Evolutionary conservation across 2,329 filamentous ascomycete species (phyloP), one percentile per base, ranked within the genome.

Genomic region (Phyllosticta citriasiana): DNA sequence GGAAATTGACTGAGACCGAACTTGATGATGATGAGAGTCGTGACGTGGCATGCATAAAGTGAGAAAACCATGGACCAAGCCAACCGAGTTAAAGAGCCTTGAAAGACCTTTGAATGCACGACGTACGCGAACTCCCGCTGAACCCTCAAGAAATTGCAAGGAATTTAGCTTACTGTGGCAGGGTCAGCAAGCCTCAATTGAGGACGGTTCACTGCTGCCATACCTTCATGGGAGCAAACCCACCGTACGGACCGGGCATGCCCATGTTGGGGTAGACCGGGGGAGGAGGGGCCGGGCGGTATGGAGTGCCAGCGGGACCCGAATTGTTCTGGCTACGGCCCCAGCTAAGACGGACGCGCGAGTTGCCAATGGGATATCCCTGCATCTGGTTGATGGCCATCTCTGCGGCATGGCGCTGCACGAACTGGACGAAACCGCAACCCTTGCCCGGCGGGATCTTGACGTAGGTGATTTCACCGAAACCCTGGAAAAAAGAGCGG

Each of bases 381-480:
- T 99, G 94, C 94, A 99, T 99, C 79, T 99, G 94, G 80, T 99
- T 99, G 84, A 99, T 99, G 68, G 94, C 94, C 94, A 99, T 99
- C 80, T 99, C 94, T 14, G 94, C 94, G 59, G 94, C 94, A 72
- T 99, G 94, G 67, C 94, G 91, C 80, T 99, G 94, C 62, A 99
- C 94, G 70, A 99, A 99, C 78, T 99, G 94, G 63, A 99, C 94
- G 73, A 99, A 99, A 62, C 94, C 94, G 72, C 94, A 99, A 68
- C 94, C 94, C 84, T 99, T 99, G 79, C 94, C 94, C 66, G 94
- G 93, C 59, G 94, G 94, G 63, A 99, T 99, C 86, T 99, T 99
- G 80, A 99, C 94, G 75, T 99, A 99, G 70, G 94, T 99, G 73
- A 99, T 99, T 76, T 99, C 94, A 64, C 94, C 94, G 66, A 99